Percentiles rank a stretch among this genome's conserved stretches.
Evolutionary conservation across 2,329 filamentous ascomycete species (phyloP).

Genomic region (Aspergillus novofumigatus): DNA sequence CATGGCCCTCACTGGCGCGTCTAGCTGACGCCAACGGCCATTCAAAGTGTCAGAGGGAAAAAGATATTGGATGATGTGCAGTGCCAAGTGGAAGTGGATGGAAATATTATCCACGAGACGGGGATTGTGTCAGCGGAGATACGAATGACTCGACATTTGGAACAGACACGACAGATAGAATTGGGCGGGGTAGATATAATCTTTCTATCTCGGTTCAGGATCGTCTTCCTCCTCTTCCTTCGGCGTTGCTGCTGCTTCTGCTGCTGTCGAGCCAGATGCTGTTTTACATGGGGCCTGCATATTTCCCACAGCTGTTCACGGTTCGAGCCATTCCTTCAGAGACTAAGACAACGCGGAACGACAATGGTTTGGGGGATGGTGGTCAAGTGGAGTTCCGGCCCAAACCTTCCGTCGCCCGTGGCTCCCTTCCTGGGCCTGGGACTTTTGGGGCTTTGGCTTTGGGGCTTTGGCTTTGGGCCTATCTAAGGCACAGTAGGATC

Average conservation of each 20-base stretch:
- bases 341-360: neutral
- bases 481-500: no score
- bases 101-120: neutral
- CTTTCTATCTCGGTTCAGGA: neutral
- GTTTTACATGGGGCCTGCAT: neutral
- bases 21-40: slow-evolving; percentile 23
- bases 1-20: slow-evolving; percentile 30
- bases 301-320: neutral
- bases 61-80: neutral
- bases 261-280: no score
- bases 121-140: neutral
- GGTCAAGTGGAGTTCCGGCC: slow-evolving; percentile 9
- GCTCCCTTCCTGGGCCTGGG: neutral
- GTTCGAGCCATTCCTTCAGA: neutral
- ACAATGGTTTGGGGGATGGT: neutral
- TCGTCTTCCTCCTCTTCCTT: neutral
- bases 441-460: no score
- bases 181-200: neutral
- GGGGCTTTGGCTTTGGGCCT: no score
- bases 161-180: neutral
- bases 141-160: neutral
- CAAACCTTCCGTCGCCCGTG: neutral
- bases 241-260: neutral
- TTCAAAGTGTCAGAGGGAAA: slow-evolving; percentile 14
- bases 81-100: slow-evolving; percentile 1